Percentiles rank a stretch among this genome's conserved stretches.
Conservation (phyloP, 164 flowering plant species). For the Annona cherimola region DNA sequence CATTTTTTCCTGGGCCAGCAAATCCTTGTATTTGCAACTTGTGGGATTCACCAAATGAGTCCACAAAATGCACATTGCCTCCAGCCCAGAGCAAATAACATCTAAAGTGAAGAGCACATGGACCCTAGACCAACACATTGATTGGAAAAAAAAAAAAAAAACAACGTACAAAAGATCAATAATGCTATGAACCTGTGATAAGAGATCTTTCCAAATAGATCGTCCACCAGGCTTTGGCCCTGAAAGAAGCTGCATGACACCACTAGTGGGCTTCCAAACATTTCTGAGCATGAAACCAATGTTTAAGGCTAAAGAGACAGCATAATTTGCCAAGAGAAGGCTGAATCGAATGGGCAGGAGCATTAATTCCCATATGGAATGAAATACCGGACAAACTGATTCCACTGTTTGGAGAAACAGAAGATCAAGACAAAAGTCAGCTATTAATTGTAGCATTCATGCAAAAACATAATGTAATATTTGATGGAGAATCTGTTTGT, state of each 20-base stretch:
- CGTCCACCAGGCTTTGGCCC: constrained; percentile 11
- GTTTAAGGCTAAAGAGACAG: constrained; percentile 10
- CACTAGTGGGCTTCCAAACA: constrained; percentile 2
- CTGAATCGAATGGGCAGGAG: constrained; percentile 21
- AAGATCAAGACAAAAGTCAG: background rate
- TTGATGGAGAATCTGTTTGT: background rate
- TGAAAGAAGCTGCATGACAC: constrained; percentile 2
- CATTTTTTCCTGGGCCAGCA: background rate
- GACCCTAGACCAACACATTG: background rate
- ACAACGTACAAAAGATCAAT: background rate
- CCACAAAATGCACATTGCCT: background rate
- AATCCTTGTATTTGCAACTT: background rate
- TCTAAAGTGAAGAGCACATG: background rate
- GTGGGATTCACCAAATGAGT: background rate
- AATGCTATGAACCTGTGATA: constrained; percentile 11
- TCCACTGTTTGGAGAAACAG: constrained; percentile 11
- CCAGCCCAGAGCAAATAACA: background rate
- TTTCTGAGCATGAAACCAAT: constrained; percentile 15
- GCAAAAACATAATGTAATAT: background rate
- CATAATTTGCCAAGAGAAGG: constrained; percentile 15
- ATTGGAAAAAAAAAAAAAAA: background rate
- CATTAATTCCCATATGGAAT: constrained; percentile 20
- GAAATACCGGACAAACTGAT: constrained; percentile 16
- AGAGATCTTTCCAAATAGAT: constrained; percentile 19
- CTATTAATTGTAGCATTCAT: background rate